Conservation (phyloP, 164 flowering plant species). For the Macadamia tetraphylla region DNA sequence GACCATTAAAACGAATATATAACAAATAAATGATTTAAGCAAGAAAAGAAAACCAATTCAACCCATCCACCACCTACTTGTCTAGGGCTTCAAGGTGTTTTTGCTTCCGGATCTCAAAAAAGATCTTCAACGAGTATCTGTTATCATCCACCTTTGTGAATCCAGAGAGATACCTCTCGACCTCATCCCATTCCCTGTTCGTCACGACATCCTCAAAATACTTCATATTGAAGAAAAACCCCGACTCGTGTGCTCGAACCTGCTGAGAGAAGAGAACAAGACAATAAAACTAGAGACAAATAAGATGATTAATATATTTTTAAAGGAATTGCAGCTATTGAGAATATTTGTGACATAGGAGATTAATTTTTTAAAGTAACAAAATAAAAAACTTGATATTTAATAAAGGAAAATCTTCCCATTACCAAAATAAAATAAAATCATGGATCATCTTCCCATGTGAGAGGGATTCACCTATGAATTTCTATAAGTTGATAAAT, state of each 20-base stretch:
- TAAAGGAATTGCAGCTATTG: no score
- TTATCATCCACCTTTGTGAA: slow-evolving; percentile 70
- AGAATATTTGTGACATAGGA: no score
- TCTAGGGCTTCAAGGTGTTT: slow-evolving; percentile 75
- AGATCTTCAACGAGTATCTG: slow-evolving; percentile 71
- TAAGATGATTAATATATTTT: no score
- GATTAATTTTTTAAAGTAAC: no score
- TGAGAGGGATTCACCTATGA: no score
- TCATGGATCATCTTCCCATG: no score
- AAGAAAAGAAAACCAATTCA: neutral
- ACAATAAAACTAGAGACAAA: neutral
- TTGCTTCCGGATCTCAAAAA: slow-evolving; percentile 73
- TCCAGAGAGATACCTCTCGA: slow-evolving; percentile 68
- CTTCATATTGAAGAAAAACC: slow-evolving; percentile 76
- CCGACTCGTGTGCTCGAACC: slow-evolving; percentile 73
- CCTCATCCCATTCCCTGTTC: slow-evolving; percentile 83
- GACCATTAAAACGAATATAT: neutral
- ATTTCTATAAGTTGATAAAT: no score
- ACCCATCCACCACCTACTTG: slow-evolving; percentile 31
- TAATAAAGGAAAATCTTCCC: no score
- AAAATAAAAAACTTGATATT: no score
- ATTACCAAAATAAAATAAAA: no score
- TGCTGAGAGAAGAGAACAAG: slow-evolving; percentile 7
- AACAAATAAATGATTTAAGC: neutral
- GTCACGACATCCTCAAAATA: slow-evolving; percentile 65